Base-by-base conservation (phyloP, 352 stramenopile species). In the Pythium guiyangense region DNA sequence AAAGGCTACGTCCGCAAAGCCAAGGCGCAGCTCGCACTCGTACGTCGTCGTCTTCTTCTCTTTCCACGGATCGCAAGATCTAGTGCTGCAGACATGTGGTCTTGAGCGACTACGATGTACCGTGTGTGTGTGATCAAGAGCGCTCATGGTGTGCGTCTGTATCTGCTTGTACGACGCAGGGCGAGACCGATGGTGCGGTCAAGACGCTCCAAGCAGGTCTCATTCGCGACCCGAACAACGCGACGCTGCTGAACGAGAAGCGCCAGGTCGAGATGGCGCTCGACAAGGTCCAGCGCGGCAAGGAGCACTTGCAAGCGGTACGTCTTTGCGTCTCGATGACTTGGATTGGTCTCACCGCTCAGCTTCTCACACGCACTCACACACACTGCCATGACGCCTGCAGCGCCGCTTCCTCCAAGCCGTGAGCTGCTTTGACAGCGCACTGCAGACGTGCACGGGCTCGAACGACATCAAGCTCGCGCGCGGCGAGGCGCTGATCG, bases 1-100 rank as follows among this genome's bases (percentile, higher is more conserved):
- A 97, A 97, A 64, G 90, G 86, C 1, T 96, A 97, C 68, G 66
- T 97, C 29, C 85, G 91, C 53, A 96, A 96, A 64, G 86, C 82
- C 52, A 96, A 95, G 70, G 78, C 81, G n/a, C 83, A 92, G 57
- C 66, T 95, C 17, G 79, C 81, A 26, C 57, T 92, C 61, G 82
- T 92, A 67, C 29, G 69, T 66, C n/a, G n/a, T n/a, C 12, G 48
- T 14, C 6, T 43, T 11, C 39, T 43, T 17, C 39, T n/a, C n/a
- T n/a, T 43, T n/a, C 3, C 14, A 20, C 39, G 39, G 17, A n/a
- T n/a, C 4, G 17, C 37, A 18, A 14, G 17, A 43, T n/a, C 39
- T 15, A n/a, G n/a, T 8, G 39, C 39, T 20, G n/a, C n/a, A n/a
- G n/a, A n/a, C n/a, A n/a, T n/a, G n/a, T n/a, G n/a, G n/a, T n/a